A percentile compares a stretch with the other conserved stretches of the same genome.
Evolutionary conservation across 2,329 filamentous ascomycete species (phyloP).

Genomic region (Penicillium sp.): DNA sequence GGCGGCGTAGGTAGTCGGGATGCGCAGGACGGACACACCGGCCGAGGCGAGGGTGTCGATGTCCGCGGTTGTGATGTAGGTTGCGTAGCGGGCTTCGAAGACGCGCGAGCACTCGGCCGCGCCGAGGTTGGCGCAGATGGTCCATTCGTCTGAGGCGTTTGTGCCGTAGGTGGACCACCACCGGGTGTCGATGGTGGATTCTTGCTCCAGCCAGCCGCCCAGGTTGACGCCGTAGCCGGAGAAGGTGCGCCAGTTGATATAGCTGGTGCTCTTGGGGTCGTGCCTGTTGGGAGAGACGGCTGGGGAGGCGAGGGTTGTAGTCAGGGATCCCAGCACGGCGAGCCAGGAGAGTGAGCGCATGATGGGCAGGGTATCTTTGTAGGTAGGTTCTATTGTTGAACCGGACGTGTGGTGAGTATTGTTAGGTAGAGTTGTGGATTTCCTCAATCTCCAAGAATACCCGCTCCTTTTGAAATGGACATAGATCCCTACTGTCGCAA

Average conservation of each 20-base stretch:
- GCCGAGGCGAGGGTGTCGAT: conserved; percentile 20
- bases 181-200: conserved; percentile 27
- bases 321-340: not conserved
- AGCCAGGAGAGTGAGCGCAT: conserved; percentile 2
- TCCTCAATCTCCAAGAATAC: not conserved
- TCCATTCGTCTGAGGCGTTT: conserved; percentile 30
- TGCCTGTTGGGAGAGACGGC: not conserved
- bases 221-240: conserved; percentile 27
- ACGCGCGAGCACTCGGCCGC: conserved; percentile 5
- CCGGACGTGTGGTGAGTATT: not conserved
- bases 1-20: conserved; percentile 24
- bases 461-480: not conserved
- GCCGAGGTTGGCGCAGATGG: conserved; percentile 18
- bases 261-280: conserved; percentile 1
- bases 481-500: not conserved
- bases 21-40: conserved; percentile 21
- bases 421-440: not conserved
- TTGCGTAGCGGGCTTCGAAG: conserved; percentile 19
- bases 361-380: not conserved
- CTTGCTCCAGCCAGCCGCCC: conserved; percentile 30
- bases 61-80: conserved; percentile 15
- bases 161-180: conserved; percentile 26
- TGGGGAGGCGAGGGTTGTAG: not conserved
- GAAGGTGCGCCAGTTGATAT: conserved; percentile 25
- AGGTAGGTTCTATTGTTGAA: not conserved